phyloP scores from a whole-genome alignment of 2,329 filamentous ascomycete species.

The Neodidymelliopsis sp. region DNA sequence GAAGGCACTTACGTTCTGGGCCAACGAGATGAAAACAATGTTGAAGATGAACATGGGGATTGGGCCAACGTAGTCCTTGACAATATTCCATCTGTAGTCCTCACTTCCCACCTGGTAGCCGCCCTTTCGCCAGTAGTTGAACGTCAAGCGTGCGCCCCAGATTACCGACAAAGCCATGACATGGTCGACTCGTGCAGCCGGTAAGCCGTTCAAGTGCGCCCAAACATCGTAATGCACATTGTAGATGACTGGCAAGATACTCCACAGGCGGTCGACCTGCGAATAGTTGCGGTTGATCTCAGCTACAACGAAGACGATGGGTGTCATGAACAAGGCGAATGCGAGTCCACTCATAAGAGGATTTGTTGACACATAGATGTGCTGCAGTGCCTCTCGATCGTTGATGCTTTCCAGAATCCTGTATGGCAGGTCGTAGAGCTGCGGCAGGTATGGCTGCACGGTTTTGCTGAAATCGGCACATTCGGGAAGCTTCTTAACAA shows the following conservation, averaged over 20 bases:
- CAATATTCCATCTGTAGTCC: constrained; percentile 90
- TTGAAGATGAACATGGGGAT: constrained; percentile 84
- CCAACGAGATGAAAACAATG: constrained; percentile 83
- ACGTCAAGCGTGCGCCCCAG: constrained; percentile 93
- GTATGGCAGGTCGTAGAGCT: constrained; percentile 58
- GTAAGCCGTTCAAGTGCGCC: constrained; percentile 76
- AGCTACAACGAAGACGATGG: constrained; percentile 75
- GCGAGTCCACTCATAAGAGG: constrained; percentile 79
- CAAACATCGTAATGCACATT: constrained; percentile 85
- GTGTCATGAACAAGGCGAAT: constrained; percentile 73
- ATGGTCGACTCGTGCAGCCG: constrained; percentile 74
- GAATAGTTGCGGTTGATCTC: constrained; percentile 94
- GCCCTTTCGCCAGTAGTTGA: constrained; percentile 95
- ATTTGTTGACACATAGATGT: constrained; percentile 84
- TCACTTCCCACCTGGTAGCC: constrained; percentile 89
- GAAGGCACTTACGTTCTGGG: constrained; percentile 64
- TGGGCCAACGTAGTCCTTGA: constrained; percentile 70
- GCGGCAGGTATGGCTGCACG: constrained; percentile 78
- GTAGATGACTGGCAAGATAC: constrained; percentile 85
- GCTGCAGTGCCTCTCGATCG: constrained; percentile 67
- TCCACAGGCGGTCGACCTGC: constrained; percentile 95
- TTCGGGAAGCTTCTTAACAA: constrained; percentile 73
- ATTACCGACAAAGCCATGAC: constrained; percentile 72
- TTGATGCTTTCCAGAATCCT: constrained; percentile 63
- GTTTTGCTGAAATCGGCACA: constrained; percentile 79